These are phyloP conservation scores for Candida coleopterorum DNA, from an alignment of 805 yeast genomes.

Conservation along the genomic window DNA sequence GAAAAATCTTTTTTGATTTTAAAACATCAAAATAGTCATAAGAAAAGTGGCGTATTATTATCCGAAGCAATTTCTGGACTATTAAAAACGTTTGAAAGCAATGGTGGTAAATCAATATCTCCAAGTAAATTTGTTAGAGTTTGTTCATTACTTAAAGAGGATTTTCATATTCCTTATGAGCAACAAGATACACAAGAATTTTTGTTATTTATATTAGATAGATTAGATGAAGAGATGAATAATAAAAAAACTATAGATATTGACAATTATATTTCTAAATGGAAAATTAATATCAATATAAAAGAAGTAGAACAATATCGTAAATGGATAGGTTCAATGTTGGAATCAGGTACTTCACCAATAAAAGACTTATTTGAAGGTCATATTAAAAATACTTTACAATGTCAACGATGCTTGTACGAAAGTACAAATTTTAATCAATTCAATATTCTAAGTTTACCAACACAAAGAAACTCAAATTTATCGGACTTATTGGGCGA, in stretches of 20 bases:
- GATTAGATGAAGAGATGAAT: constrained; percentile 61
- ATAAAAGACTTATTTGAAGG: constrained; percentile 67
- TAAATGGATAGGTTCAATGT: constrained; percentile 54
- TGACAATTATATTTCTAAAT: constrained; percentile 22
- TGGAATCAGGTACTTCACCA: constrained; percentile 63
- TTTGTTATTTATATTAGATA: constrained; percentile 58
- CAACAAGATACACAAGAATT: constrained; percentile 85
- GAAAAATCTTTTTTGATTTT: constrained; percentile 24
- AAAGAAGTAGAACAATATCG: constrained; percentile 47
- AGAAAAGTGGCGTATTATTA: constrained; percentile 23
- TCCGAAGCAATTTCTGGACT: constrained; percentile 51
- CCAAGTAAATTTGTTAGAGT: constrained; percentile 60
- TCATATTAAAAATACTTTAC: constrained; percentile 60
- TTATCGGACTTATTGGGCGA: constrained; percentile 61
- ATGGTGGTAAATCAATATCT: constrained; percentile 58
- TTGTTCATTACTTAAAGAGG: constrained; percentile 54
- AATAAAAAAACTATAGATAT: constrained; percentile 18
- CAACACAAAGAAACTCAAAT: constrained; percentile 31
- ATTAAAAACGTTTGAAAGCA: constrained; percentile 52
- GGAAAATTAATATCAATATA: constrained; percentile 28
- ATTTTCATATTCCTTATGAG: constrained; percentile 62
- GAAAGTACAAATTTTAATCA: constrained; percentile 56
- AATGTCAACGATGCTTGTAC: constrained; percentile 62
- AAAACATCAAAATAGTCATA: constrained; percentile 13
- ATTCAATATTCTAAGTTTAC: constrained; percentile 59